Evolutionary conservation across 108 stramenopile genomes (phyloP).

Genomic region (Nitzschia palea): DNA sequence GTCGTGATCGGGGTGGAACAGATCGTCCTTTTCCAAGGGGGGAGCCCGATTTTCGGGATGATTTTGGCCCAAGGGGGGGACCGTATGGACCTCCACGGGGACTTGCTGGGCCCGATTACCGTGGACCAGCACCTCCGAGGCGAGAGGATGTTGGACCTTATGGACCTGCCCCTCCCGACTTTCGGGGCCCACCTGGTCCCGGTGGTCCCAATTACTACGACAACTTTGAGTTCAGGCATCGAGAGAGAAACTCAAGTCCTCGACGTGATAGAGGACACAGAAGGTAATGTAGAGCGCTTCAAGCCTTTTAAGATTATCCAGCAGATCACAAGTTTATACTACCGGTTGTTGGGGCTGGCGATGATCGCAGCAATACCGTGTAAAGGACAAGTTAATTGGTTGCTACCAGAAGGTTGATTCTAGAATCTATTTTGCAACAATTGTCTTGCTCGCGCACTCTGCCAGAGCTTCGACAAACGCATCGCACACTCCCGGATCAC

Average conservation of each 20-base stretch:
- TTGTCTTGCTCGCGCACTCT: slow-evolving; percentile 22
- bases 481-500: slow-evolving; percentile 25
- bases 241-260: slow-evolving; percentile 1
- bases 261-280: slow-evolving; percentile 17
- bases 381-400: neutral
- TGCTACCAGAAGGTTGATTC: neutral
- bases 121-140: neutral
- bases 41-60: neutral
- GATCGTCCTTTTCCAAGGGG: slow-evolving; percentile 1
- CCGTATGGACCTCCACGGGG: slow-evolving; percentile 1
- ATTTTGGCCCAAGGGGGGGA: neutral
- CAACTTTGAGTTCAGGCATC: neutral
- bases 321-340: too few species aligned
- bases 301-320: too few species aligned
- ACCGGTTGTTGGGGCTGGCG: too few species aligned
- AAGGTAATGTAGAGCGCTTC: too few species aligned
- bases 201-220: neutral
- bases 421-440: slow-evolving; percentile 7
- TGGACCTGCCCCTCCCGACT: slow-evolving; percentile 17
- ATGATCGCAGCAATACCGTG: too few species aligned
- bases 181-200: slow-evolving; percentile 2
- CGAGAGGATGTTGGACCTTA: slow-evolving; percentile 1
- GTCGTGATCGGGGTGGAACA: slow-evolving; percentile 5
- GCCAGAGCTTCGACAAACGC: slow-evolving; percentile 25
- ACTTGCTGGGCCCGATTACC: neutral